phyloP scores from a whole-genome alignment of 495 filamentous ascomycete genomes.

The Aspergillus ellipticus region DNA sequence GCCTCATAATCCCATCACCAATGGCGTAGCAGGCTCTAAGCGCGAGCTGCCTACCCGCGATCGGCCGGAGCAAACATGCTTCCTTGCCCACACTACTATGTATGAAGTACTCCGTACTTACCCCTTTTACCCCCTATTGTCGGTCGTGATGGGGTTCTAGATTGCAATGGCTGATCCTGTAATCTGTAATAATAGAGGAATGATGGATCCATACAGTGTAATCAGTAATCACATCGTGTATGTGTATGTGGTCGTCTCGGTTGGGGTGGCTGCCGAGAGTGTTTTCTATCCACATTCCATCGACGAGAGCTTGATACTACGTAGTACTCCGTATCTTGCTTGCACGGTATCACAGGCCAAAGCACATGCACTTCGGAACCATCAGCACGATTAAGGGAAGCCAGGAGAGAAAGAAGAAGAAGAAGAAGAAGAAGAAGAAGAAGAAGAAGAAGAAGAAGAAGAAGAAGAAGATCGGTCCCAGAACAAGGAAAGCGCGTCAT shows the following conservation, averaged over 20 bases:
- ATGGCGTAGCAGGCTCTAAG: conserved; percentile 3
- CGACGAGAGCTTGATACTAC: not conserved
- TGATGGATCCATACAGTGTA: conserved; percentile 4
- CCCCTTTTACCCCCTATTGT: conserved; percentile 13
- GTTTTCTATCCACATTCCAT: not conserved
- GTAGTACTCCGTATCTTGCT: not conserved
- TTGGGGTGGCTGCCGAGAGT: not conserved
- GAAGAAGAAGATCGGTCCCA: conserved; percentile 5
- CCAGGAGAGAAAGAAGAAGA: not conserved
- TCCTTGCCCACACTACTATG: conserved; percentile 19
- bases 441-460: not conserved
- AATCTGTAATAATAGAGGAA: not conserved
- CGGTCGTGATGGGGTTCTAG: not conserved
- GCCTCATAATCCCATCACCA: not conserved
- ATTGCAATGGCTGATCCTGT: not conserved
- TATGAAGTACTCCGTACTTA: not conserved
- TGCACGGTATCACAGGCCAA: not conserved
- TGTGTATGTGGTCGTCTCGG: not conserved
- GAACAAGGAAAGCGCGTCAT: conserved; percentile 1
- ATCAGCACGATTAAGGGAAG: not conserved
- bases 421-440: no score
- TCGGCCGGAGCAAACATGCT: conserved; percentile 16
- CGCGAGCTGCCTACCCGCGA: conserved; percentile 12
- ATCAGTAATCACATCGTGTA: not conserved
- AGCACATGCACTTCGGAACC: not conserved